Conservation (phyloP, 768 basidiomycete species). For the Coprinopsis cinerea region DNA sequence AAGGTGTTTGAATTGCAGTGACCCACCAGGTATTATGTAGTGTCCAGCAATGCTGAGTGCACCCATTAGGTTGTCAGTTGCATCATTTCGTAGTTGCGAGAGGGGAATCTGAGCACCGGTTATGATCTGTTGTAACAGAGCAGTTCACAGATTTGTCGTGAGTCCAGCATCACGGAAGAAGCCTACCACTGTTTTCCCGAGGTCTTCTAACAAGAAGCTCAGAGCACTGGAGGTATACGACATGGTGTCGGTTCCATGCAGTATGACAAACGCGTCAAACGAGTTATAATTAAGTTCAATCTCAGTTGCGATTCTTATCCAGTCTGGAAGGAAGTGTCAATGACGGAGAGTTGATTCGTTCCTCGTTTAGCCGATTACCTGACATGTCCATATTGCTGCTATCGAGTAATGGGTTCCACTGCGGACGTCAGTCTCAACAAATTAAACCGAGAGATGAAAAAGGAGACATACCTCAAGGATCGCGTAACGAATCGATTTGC, state of each 20-base stretch:
- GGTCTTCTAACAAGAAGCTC: conserved; percentile 86
- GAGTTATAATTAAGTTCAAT: conserved; percentile 83
- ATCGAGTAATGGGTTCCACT: conserved; percentile 88
- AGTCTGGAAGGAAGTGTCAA: conserved; percentile 43
- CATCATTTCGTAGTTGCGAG: conserved; percentile 89
- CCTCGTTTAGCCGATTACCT: conserved; percentile 38
- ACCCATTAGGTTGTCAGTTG: conserved; percentile 88
- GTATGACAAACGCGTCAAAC: conserved; percentile 87
- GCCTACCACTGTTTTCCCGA: conserved; percentile 83
- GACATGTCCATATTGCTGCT: conserved; percentile 85
- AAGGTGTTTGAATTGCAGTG: background rate
- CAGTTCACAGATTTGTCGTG: background rate
- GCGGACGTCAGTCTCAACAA: conserved; percentile 12
- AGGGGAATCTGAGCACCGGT: conserved; percentile 94
- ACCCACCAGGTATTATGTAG: conserved; percentile 81
- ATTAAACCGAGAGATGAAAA: conserved; percentile 6
- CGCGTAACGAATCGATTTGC: conserved; percentile 79
- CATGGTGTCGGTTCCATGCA: conserved; percentile 94
- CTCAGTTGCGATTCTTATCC: conserved; percentile 87
- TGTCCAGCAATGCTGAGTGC: conserved; percentile 86
- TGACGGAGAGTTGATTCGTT: conserved; percentile 1
- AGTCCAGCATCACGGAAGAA: background rate
- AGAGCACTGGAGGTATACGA: conserved; percentile 84
- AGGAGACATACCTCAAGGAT: conserved; percentile 60
- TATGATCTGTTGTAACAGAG: conserved; percentile 49